Percentiles rank a stretch among this genome's conserved stretches.
Conservation (phyloP, 2,329 filamentous ascomycete species). For the Colletotrichum ledebouriae region DNA sequence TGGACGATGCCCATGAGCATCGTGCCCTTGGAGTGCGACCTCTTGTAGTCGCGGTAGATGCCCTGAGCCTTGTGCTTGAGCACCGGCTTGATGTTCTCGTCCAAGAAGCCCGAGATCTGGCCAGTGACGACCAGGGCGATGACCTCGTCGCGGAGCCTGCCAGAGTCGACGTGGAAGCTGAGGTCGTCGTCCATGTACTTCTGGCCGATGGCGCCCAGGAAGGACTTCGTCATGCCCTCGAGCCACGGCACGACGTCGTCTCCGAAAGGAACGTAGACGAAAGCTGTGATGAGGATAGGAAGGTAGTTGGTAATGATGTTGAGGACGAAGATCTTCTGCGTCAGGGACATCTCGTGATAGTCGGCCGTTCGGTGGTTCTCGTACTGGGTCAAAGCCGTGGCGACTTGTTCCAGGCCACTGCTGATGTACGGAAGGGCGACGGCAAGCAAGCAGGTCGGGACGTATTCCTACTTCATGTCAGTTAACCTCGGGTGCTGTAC, state of each 20-base stretch:
- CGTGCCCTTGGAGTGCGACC: conserved; percentile 54
- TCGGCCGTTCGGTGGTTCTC: conserved; percentile 83
- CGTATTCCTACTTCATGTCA: conserved; percentile 68
- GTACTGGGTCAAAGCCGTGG: conserved; percentile 74
- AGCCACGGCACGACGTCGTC: conserved; percentile 76
- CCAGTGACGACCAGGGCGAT: conserved; percentile 82
- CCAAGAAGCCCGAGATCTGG: conserved; percentile 77
- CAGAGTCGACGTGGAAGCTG: conserved; percentile 74
- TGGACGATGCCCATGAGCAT: conserved; percentile 61
- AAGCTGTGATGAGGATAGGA: conserved; percentile 81
- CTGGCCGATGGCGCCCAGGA: conserved; percentile 58
- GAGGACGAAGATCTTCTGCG: conserved; percentile 81
- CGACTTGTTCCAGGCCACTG: conserved; percentile 72
- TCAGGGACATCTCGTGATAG: conserved; percentile 76
- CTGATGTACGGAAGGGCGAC: conserved; percentile 75
- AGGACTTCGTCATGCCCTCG: conserved; percentile 68
- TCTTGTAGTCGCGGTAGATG: conserved; percentile 59
- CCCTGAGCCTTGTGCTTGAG: conserved; percentile 70
- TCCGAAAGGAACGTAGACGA: conserved; percentile 84
- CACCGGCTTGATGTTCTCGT: conserved; percentile 79
- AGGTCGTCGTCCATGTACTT: conserved; percentile 62
- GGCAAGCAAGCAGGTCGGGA: conserved; percentile 79
- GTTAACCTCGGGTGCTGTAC: background rate
- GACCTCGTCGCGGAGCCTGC: conserved; percentile 77
- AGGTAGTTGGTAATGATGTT: conserved; percentile 87